Percentiles rank a stretch among this genome's conserved stretches.
Evolutionary conservation across 345 rosid species (phyloP).

Genomic region (Anastatica hierochuntica): DNA sequence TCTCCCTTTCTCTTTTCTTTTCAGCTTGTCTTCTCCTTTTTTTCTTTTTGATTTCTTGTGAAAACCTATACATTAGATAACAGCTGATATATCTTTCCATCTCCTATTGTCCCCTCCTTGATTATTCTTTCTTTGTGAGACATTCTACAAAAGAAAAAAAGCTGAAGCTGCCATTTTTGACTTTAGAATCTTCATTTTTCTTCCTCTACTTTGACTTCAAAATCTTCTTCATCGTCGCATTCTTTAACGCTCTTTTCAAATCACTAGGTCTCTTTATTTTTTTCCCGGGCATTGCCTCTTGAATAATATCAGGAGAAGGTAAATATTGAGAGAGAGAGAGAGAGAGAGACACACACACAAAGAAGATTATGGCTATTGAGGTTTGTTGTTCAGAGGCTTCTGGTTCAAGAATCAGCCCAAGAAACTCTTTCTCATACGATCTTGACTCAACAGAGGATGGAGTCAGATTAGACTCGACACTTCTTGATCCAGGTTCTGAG

Average conservation of each 20-base stretch:
- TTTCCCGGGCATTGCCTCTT: slow-evolving; percentile 23
- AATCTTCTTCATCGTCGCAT: slow-evolving; percentile 8
- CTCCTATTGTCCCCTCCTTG: slow-evolving; percentile 15
- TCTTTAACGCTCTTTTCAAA: slow-evolving; percentile 19
- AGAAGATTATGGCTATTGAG: slow-evolving; percentile 52
- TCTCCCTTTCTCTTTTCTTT: slow-evolving; percentile 5
- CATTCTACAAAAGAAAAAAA: slow-evolving; percentile 5
- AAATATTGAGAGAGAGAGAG: neutral
- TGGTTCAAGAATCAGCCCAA: slow-evolving; percentile 49
- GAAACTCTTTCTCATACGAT: slow-evolving; percentile 72
- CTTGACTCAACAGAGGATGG: slow-evolving; percentile 32
- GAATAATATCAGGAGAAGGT: neutral
- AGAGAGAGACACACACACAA: neutral
- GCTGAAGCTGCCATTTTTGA: slow-evolving; percentile 50
- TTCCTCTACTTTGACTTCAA: slow-evolving; percentile 32
- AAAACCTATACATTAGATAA: neutral
- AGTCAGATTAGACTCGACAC: slow-evolving; percentile 38
- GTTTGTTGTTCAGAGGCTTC: slow-evolving; percentile 58
- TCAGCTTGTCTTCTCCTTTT: slow-evolving; percentile 17
- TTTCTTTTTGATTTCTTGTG: slow-evolving; percentile 20
- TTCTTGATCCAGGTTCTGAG: slow-evolving; percentile 46
- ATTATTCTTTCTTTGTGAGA: slow-evolving; percentile 19
- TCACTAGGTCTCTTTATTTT: slow-evolving; percentile 3
- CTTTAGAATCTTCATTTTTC: slow-evolving; percentile 23
- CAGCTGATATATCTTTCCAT: slow-evolving; percentile 16